A percentile compares a stretch with the other conserved stretches of the same genome.
These are phyloP conservation scores for Apiospora aurea DNA, from an alignment of 2,329 filamentous ascomycete genomes.

Conservation along the genomic window DNA sequence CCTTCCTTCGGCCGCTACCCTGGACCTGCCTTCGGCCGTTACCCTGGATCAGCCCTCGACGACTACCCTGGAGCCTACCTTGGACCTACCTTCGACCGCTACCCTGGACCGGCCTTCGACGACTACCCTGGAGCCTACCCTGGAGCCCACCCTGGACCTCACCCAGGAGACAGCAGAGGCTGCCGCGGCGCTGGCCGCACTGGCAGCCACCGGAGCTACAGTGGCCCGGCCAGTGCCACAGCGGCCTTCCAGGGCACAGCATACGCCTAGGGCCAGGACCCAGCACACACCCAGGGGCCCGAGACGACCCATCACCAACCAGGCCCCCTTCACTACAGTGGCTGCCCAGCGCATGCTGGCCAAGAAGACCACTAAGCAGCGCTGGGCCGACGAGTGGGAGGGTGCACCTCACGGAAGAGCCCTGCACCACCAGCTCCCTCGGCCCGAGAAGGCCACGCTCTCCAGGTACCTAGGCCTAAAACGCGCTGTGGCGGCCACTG, in stretches of 20 bases:
- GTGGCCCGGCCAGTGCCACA: neutral
- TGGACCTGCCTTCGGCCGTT: too few relatives aligned
- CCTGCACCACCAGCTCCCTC: neutral
- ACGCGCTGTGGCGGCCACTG: neutral
- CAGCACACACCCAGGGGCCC: neutral
- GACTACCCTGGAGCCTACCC: too few relatives aligned
- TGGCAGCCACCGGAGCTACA: neutral
- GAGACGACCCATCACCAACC: neutral
- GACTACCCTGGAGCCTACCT: too few relatives aligned
- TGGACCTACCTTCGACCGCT: too few relatives aligned
- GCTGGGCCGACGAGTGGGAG: neutral
- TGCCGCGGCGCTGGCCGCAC: too few relatives aligned
- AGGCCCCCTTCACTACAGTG: neutral
- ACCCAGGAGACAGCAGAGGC: neutral
- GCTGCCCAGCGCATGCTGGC: neutral
- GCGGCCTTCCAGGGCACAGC: neutral
- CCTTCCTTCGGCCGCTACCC: too few relatives aligned
- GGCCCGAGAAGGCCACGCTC: neutral
- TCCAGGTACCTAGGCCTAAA: neutral
- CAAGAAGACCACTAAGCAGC: neutral
- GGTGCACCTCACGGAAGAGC: neutral
- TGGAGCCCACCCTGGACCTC: neutral
- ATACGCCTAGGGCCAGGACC: neutral
- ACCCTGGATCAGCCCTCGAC: too few relatives aligned
- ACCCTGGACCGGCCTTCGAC: neutral